Base-by-base conservation (phyloP, 805 yeast species). In the Cephaloascus fragrans region DNA sequence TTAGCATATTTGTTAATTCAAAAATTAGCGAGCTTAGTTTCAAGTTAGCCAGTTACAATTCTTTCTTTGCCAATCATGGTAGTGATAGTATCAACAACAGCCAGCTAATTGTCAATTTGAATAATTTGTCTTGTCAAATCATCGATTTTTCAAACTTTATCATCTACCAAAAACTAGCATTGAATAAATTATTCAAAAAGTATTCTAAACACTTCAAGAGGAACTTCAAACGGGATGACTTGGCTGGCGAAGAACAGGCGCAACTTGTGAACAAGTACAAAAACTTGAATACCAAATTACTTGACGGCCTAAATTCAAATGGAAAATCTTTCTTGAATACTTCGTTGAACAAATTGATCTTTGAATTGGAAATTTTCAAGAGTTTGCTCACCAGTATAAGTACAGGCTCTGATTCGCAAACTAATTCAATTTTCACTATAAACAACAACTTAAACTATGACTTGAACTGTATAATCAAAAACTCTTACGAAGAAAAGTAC, bases 151-250 rank as follows among this genome's bases (percentile, higher is more conserved):
- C 84, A n/a, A 67, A 86, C 44, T 85, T 81, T 51, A 73, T 83
- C 14, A 61, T 80, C 18, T 70, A 84, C 5, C 95, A 85, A 52
- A 78, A 80, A 50, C 77, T 86, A 3, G 94, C 78, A 4, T 67
- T 83, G 37, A 68, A 80, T 44, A 85, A 85, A 59, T 69, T 85
- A 37, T 64, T 85, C 49, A 85, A 86, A 60, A 85, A 86, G 53
- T 81, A 73, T 43, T 37, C 63, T 36, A 75, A 75, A 50, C 65
- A 75, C 49, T 64, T 67, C 39, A 47, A 15, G 42, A 57, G 18
- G 36, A 49, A 15, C 44, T 23, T 23, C 12, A 23, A 23, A 23
- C 32, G 57, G 54, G 31, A 38, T 45, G 8, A 42, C 42, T 4
- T 47, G 65, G 6, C 46, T 47, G 18, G 35, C 47, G 5, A 55